A percentile compares a stretch with the other conserved stretches of the same genome.
phyloP scores from a whole-genome alignment of 129 eudicot genomes.

The Escallonia herrerae region DNA sequence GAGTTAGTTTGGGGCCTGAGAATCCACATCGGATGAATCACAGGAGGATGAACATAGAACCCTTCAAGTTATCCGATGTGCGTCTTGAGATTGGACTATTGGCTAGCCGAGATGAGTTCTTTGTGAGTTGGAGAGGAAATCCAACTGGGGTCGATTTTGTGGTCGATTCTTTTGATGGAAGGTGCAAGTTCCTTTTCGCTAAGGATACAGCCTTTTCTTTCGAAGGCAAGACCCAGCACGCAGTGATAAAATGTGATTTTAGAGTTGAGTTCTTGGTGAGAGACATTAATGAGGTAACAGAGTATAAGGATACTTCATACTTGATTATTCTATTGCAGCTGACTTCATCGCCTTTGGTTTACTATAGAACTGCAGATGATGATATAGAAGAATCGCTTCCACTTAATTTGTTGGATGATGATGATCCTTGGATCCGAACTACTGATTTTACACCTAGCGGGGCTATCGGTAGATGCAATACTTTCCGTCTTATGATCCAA shows the following conservation, averaged over 20 bases:
- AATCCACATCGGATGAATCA: conserved; percentile 35
- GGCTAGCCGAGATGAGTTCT: conserved; percentile 29
- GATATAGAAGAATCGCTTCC: conserved; percentile 37
- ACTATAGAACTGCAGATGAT: conserved; percentile 50
- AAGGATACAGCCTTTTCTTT: conserved; percentile 19
- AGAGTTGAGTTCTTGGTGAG: conserved; percentile 35
- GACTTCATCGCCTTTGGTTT: conserved; percentile 35
- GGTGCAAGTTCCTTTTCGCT: conserved; percentile 26
- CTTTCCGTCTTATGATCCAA: conserved; percentile 30
- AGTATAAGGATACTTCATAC: conserved; percentile 9
- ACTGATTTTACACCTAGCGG: conserved; percentile 39
- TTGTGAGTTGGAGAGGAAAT: conserved; percentile 43
- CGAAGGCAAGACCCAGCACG: neutral
- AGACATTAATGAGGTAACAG: conserved; percentile 28
- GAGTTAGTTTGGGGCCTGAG: conserved; percentile 35
- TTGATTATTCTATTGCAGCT: conserved; percentile 30
- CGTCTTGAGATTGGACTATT: conserved; percentile 27
- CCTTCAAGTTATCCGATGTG: conserved; percentile 28
- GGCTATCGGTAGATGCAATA: conserved; percentile 38
- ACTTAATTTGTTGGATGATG: conserved; percentile 45
- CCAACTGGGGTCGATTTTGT: conserved; percentile 28
- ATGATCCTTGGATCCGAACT: conserved; percentile 55
- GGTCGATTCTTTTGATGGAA: conserved; percentile 36
- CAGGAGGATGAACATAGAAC: conserved; percentile 32
- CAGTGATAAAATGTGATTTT: conserved; percentile 35